Evolutionary conservation across 495 filamentous ascomycete species (phyloP).

Genomic region (Achaetomiella virescens): DNA sequence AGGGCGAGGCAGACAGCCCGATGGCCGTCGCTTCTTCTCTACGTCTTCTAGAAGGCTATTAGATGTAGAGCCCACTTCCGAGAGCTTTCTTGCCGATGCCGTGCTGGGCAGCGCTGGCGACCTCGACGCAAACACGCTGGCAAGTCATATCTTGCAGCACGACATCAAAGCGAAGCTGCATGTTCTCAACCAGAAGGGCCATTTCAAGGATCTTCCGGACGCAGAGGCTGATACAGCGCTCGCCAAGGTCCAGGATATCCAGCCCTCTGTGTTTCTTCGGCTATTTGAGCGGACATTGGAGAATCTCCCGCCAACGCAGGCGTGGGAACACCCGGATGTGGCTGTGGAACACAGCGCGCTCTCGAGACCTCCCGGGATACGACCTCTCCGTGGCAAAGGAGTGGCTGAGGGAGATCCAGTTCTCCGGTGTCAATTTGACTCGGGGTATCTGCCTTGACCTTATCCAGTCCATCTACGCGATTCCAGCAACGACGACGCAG

Average conservation of each 20-base stretch:
- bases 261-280: constrained; percentile 17
- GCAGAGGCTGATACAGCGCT: neutral
- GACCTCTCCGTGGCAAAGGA: constrained; percentile 2
- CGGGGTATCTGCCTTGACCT: constrained; percentile 29
- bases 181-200: constrained; percentile 17
- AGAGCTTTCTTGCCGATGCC: neutral
- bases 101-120: neutral
- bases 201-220: constrained; percentile 11
- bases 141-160: constrained; percentile 13
- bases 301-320: constrained; percentile 22
- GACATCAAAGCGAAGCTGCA: constrained; percentile 23
- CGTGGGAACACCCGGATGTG: constrained; percentile 30
- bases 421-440: constrained; percentile 28
- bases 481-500: constrained; percentile 6
- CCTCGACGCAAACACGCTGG: neutral
- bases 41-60: neutral
- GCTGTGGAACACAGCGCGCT: constrained; percentile 18
- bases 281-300: constrained; percentile 23
- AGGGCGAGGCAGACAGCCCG: neutral
- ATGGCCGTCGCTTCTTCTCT: constrained; percentile 27
- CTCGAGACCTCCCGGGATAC: neutral
- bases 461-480: constrained; percentile 28
- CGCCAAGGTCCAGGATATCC: neutral
- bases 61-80: neutral
- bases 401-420: constrained; percentile 25